Evolutionary conservation across 768 basidiomycete genomes (phyloP).

Genomic region (Boletus reticuloceps): DNA sequence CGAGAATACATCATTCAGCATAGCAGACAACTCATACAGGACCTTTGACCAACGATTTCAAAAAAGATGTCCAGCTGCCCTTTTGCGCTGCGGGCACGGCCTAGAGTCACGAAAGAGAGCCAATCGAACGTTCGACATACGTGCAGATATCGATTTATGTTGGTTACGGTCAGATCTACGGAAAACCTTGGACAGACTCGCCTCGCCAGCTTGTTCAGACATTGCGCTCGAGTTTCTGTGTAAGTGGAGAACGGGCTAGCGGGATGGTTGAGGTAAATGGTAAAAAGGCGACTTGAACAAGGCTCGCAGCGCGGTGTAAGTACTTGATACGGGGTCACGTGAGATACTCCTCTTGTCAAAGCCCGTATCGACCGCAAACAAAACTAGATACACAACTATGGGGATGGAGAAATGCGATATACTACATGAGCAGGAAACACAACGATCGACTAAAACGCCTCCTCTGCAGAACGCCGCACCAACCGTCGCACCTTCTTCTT

Average conservation of each 20-base stretch:
- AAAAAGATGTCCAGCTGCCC: slow-evolving; percentile 84
- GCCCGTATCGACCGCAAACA: no score
- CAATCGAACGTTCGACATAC: slow-evolving; percentile 32
- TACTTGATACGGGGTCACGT: slow-evolving; percentile 18
- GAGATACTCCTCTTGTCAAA: slow-evolving; percentile 2
- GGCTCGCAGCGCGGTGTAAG: background rate
- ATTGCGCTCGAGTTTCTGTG: slow-evolving; percentile 17
- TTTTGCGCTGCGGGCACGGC: slow-evolving; percentile 84
- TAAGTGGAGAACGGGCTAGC: slow-evolving; percentile 5
- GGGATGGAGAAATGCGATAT: slow-evolving; percentile 5
- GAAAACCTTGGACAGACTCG: slow-evolving; percentile 26
- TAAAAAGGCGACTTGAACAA: background rate
- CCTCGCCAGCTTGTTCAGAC: slow-evolving; percentile 44
- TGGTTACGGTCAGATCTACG: slow-evolving; percentile 23
- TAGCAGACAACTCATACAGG: background rate
- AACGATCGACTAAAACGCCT: slow-evolving; percentile 63
- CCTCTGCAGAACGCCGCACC: slow-evolving; percentile 85
- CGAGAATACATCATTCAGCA: slow-evolving; percentile 1
- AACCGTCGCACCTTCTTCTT: slow-evolving; percentile 95
- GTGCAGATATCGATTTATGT: slow-evolving; percentile 31
- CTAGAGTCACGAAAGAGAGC: slow-evolving; percentile 29
- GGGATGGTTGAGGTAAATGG: slow-evolving; percentile 4
- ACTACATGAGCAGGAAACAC: slow-evolving; percentile 8
- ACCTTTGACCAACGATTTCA: slow-evolving; percentile 70
- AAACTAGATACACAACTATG: slow-evolving; percentile 4